These are phyloP conservation scores for Phalaenopsis equestris DNA, from an alignment of 106 monocot species.

Conservation along the genomic window DNA sequence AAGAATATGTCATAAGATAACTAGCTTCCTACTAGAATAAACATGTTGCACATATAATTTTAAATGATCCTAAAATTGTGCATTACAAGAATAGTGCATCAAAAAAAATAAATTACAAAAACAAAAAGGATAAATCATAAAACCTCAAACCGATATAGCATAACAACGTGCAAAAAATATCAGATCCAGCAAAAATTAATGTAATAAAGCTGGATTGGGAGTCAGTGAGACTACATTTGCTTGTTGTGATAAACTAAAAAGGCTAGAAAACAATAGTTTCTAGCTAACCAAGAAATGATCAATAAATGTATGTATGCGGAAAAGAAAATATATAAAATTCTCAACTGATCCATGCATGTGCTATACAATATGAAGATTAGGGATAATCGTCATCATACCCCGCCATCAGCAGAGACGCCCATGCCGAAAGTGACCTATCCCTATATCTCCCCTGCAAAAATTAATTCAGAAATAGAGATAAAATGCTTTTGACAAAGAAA, in stretches of 20 bases:
- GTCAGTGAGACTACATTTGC: background rate
- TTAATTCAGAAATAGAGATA: background rate
- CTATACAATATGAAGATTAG: background rate
- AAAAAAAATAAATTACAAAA: background rate
- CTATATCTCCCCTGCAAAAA: conserved; percentile 6
- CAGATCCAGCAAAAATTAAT: background rate
- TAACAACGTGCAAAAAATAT: background rate
- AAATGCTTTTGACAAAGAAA: background rate
- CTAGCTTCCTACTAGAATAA: background rate
- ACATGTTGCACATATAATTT: background rate
- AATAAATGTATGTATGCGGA: background rate
- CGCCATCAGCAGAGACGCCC: conserved; percentile 9
- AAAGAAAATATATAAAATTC: background rate
- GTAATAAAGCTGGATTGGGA: background rate
- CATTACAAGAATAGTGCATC: background rate
- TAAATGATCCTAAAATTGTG: background rate
- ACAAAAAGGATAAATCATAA: background rate
- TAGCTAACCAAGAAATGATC: background rate
- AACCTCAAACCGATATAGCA: background rate
- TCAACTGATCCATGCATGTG: background rate
- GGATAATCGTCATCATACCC: conserved; percentile 3
- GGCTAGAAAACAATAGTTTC: background rate
- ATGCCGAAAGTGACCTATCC: conserved; percentile 1
- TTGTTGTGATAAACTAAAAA: background rate
- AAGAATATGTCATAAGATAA: too few species aligned